These are phyloP conservation scores for Nicotiana benthamiana DNA, from an alignment of 257 asterid genomes.

Conservation along the genomic window DNA sequence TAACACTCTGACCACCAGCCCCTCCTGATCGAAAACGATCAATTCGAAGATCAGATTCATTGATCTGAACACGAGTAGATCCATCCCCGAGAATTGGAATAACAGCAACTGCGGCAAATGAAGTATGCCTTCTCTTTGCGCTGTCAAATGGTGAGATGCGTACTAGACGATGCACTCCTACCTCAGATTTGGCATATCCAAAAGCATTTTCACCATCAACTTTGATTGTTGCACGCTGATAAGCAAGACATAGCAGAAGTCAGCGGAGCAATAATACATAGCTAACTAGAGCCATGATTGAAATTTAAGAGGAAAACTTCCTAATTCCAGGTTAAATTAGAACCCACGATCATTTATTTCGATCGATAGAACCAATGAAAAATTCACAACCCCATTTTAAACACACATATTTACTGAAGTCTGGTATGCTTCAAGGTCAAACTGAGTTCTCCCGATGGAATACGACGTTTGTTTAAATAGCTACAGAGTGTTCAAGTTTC, in stretches of 20 bases:
- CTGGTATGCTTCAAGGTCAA: not conserved
- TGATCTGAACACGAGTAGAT: slow-evolving; percentile 60
- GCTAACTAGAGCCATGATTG: not conserved
- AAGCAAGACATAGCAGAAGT: not conserved
- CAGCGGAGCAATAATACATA: not conserved
- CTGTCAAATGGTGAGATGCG: slow-evolving; percentile 91
- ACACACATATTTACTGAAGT: not conserved
- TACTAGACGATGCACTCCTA: slow-evolving; percentile 93
- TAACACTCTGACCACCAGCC: slow-evolving; percentile 84
- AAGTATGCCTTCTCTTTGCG: slow-evolving; percentile 86
- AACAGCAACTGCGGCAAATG: slow-evolving; percentile 92
- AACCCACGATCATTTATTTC: not conserved
- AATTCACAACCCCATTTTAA: not conserved
- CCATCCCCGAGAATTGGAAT: slow-evolving; percentile 84
- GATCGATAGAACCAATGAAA: not conserved
- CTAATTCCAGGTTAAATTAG: not conserved
- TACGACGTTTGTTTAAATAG: not conserved
- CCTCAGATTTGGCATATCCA: slow-evolving; percentile 95
- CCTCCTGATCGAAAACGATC: slow-evolving; percentile 86
- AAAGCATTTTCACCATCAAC: slow-evolving; percentile 83
- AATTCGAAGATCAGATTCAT: slow-evolving; percentile 76
- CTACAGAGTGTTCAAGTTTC: not conserved
- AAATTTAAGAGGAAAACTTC: not conserved
- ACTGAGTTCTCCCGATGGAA: not conserved
- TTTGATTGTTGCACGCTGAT: slow-evolving; percentile 85